These are phyloP conservation scores for Aspergillus sp. DNA, from an alignment of 2,329 filamentous ascomycete genomes.

Conservation along the genomic window DNA sequence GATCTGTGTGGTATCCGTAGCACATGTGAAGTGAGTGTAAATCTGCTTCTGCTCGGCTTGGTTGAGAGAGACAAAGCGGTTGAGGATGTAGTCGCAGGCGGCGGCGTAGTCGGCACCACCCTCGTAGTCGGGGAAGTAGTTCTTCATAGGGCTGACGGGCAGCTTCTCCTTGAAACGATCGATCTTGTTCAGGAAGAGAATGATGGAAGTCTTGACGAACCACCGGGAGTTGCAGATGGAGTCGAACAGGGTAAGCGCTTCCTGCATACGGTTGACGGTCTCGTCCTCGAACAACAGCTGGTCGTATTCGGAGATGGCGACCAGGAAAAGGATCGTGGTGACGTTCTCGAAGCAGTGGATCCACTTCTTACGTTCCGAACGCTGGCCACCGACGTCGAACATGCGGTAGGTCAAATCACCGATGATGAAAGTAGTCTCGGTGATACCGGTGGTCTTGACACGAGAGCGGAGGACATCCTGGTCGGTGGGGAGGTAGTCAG, in stretches of 20 bases:
- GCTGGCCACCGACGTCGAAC: constrained; percentile 95
- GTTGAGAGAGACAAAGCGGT: constrained; percentile 97
- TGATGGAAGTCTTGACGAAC: constrained; percentile 73
- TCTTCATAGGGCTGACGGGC: constrained; percentile 72
- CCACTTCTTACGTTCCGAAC: constrained; percentile 98
- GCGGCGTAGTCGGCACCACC: constrained; percentile 91
- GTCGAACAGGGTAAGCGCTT: constrained; percentile 70
- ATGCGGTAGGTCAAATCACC: constrained; percentile 93
- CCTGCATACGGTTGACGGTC: constrained; percentile 80
- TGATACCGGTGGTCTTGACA: constrained; percentile 98
- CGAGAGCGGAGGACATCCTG: constrained; percentile 93
- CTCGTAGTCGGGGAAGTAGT: constrained; percentile 79
- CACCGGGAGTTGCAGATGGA: constrained; percentile 72
- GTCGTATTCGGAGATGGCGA: constrained; percentile 96
- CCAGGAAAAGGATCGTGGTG: constrained; percentile 92
- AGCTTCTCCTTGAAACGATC: constrained; percentile 75
- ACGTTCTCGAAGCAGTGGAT: constrained; percentile 99
- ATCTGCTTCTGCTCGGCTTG: constrained; percentile 99
- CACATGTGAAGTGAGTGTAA: constrained; percentile 99
- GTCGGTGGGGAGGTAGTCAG: constrained; percentile 92
- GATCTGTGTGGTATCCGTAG: constrained; percentile 97
- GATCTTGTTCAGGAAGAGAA: constrained; percentile 75
- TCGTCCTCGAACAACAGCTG: constrained; percentile 95
- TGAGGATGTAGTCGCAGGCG: constrained; percentile 98
- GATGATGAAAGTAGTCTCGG: constrained; percentile 93